A percentile compares a stretch with the other conserved stretches of the same genome.
phyloP scores from a whole-genome alignment of 495 filamentous ascomycete species.

The Penicillium manginii region DNA sequence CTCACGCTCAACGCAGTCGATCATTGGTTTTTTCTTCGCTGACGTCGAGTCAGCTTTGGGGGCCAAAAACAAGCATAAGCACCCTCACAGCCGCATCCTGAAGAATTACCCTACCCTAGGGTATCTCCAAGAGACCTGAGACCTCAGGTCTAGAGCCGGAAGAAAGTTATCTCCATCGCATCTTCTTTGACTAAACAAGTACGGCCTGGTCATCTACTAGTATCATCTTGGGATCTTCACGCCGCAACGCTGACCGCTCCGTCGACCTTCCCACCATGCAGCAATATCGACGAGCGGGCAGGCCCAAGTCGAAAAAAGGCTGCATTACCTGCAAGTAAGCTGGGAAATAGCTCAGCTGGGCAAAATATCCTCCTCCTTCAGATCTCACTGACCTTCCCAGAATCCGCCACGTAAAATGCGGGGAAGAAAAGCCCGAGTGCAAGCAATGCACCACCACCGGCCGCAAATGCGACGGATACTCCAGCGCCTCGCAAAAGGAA shows the following conservation, averaged over 20 bases:
- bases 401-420: slow-evolving; percentile 55
- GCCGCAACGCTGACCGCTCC: no score
- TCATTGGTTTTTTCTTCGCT: not conserved
- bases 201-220: no score
- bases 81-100: not conserved
- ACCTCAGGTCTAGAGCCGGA: no score
- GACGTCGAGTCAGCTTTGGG: not conserved
- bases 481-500: slow-evolving; percentile 9
- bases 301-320: slow-evolving; percentile 15
- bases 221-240: not conserved
- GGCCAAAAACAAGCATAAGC: slow-evolving; percentile 1
- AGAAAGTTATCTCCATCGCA: no score
- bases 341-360: not conserved
- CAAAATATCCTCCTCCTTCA: not conserved
- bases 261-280: slow-evolving; percentile 3
- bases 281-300: slow-evolving; percentile 8
- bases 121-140: no score
- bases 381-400: slow-evolving; percentile 36
- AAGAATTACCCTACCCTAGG: not conserved
- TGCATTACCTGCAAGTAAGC: slow-evolving; percentile 23
- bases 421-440: slow-evolving; percentile 51
- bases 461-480: slow-evolving; percentile 48
- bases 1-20: not conserved
- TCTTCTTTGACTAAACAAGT: no score
- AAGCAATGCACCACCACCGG: slow-evolving; percentile 50